A percentile compares a stretch with the other conserved stretches of the same genome.
Evolutionary conservation across 2,329 filamentous ascomycete species (phyloP).

Genomic region (Colletotrichum falcatum): DNA sequence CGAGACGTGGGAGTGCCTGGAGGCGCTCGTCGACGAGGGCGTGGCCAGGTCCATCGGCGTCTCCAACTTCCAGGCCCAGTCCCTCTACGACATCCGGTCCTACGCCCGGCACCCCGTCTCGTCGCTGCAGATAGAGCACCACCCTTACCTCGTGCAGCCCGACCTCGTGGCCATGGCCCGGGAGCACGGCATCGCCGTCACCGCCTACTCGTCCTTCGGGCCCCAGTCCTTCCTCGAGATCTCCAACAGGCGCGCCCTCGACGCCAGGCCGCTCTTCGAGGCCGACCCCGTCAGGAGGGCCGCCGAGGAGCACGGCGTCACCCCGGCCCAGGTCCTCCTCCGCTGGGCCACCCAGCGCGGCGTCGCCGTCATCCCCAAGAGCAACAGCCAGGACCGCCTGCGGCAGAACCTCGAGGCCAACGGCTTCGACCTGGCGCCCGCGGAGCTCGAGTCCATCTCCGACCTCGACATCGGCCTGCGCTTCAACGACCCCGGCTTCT

Average conservation of each 20-base stretch:
- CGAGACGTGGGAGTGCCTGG: conserved; percentile 73
- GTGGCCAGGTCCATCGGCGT: conserved; percentile 70
- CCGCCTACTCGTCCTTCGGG: conserved; percentile 76
- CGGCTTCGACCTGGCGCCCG: conserved; percentile 64
- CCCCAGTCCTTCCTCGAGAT: conserved; percentile 59
- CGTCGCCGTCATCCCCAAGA: conserved; percentile 75
- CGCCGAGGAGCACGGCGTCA: conserved; percentile 66
- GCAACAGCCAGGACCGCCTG: conserved; percentile 62
- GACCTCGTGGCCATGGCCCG: conserved; percentile 68
- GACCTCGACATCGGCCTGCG: conserved; percentile 65
- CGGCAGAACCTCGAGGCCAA: conserved; percentile 68
- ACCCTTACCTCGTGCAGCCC: conserved; percentile 74
- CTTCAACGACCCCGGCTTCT: conserved; percentile 69
- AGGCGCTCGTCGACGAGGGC: conserved; percentile 60
- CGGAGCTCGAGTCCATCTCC: conserved; percentile 68
- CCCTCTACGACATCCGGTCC: conserved; percentile 70
- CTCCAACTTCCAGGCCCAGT: conserved; percentile 69
- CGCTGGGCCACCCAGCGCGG: conserved; percentile 75
- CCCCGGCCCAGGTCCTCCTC: conserved; percentile 74
- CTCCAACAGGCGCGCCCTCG: conserved; percentile 46
- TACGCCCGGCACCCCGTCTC: conserved; percentile 67
- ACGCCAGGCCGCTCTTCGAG: conserved; percentile 48
- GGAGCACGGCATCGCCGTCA: conserved; percentile 68
- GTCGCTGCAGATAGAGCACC: conserved; percentile 75
- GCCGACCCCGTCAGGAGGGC: conserved; percentile 58